Conservation (phyloP, 805 yeast species). For the Kluyveromyces aestuarii region DNA sequence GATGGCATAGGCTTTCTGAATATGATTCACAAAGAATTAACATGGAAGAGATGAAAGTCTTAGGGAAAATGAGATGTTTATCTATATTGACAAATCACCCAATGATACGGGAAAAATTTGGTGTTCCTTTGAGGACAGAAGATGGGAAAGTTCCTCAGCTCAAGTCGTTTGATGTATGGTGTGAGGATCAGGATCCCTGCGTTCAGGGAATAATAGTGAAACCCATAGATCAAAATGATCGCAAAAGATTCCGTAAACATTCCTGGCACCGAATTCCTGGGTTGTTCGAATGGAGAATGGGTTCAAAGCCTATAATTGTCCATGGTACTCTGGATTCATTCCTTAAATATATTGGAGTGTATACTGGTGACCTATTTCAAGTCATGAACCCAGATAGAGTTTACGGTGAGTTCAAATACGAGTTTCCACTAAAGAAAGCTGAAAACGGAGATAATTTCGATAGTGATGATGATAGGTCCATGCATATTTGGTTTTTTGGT, state of each 20-base stretch:
- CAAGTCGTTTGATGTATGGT: slow-evolving; percentile 22
- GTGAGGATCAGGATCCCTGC: slow-evolving; percentile 24
- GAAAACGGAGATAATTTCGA: neutral
- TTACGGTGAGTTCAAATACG: slow-evolving; percentile 22
- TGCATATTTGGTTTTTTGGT: slow-evolving; percentile 25
- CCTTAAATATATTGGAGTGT: slow-evolving; percentile 15
- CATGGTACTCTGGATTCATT: slow-evolving; percentile 9
- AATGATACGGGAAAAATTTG: slow-evolving; percentile 25
- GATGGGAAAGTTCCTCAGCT: slow-evolving; percentile 13
- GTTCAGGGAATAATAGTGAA: slow-evolving; percentile 19
- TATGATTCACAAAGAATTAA: slow-evolving; percentile 16
- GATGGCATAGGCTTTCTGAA: slow-evolving; percentile 16
- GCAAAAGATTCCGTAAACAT: slow-evolving; percentile 1
- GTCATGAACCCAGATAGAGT: slow-evolving; percentile 18
- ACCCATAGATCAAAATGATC: slow-evolving; percentile 10
- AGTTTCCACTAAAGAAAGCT: slow-evolving; percentile 19
- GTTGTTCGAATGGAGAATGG: slow-evolving; percentile 20
- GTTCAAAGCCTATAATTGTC: slow-evolving; percentile 17
- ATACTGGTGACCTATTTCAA: slow-evolving; percentile 17
- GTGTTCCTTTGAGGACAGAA: slow-evolving; percentile 20
- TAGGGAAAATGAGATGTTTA: slow-evolving; percentile 16
- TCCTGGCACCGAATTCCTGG: slow-evolving; percentile 21
- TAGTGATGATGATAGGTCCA: slow-evolving; percentile 12
- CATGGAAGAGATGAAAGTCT: slow-evolving; percentile 11
- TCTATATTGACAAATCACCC: slow-evolving; percentile 20